phyloP scores from a whole-genome alignment of 2,329 filamentous ascomycete genomes.

The Ophiostoma tasmaniense region DNA sequence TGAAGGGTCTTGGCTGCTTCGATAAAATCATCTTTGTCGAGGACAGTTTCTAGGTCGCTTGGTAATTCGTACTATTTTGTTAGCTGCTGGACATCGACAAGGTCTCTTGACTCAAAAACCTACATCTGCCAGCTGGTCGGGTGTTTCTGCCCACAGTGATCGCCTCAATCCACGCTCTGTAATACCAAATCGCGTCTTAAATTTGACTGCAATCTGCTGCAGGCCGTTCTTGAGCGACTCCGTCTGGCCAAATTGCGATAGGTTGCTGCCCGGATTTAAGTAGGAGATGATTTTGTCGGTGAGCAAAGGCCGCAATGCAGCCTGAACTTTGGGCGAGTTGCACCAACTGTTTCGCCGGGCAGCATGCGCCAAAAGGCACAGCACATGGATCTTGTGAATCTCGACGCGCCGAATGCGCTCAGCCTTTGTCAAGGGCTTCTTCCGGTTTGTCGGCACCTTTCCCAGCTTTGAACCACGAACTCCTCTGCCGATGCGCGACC shows the following conservation, averaged over 20 bases:
- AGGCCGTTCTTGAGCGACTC: conserved; percentile 73
- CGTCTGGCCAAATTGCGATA: conserved; percentile 67
- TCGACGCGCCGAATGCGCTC: conserved; percentile 54
- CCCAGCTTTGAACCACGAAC: conserved; percentile 23
- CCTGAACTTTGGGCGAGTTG: conserved; percentile 64
- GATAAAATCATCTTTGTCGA: conserved; percentile 66
- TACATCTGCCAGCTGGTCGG: conserved; percentile 40
- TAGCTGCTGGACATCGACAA: conserved; percentile 30
- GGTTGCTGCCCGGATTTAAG: conserved; percentile 54
- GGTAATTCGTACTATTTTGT: conserved; percentile 31
- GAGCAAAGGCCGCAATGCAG: conserved; percentile 54
- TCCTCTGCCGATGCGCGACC: conserved; percentile 17
- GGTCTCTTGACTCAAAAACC: conserved; percentile 29
- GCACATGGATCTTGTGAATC: conserved; percentile 77
- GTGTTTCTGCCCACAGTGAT: conserved; percentile 66
- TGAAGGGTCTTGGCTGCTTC: conserved; percentile 58
- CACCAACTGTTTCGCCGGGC: conserved; percentile 81
- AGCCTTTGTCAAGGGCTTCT: conserved; percentile 45
- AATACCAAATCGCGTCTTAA: conserved; percentile 60
- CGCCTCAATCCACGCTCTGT: conserved; percentile 62
- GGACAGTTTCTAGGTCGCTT: conserved; percentile 55
- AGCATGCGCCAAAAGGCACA: conserved; percentile 73
- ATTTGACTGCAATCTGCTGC: conserved; percentile 58
- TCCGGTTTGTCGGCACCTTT: conserved; percentile 32
- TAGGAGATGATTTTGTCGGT: conserved; percentile 56